Base-by-base conservation (phyloP, 1,284 basidiomycete species). In the Trametes pubescens region DNA sequence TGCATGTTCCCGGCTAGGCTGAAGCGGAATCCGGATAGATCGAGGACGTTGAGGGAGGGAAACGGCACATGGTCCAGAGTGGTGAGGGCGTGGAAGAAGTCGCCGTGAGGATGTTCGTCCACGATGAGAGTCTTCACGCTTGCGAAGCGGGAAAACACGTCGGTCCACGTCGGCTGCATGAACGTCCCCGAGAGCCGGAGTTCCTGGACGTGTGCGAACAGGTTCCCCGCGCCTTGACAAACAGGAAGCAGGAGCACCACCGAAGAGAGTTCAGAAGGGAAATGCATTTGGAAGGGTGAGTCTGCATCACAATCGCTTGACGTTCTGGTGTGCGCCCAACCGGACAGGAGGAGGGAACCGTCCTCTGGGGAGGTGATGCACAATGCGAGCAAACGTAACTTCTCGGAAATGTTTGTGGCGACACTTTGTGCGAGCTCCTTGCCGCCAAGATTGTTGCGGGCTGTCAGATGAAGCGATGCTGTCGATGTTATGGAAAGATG, bases 11-110 rank as follows among this genome's bases (percentile, higher is more conserved):
- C 21, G 1, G 47, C 37, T 5, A 40, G 29, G 14, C 40, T 29
- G 32, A 60, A 60, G 29, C 40, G 40, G 40, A 53, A 35, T 13
- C 43, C 16, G 34, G 22, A 5, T 2, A 60, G 58, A n/a, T n/a
- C 16, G 7, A 60, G 32, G 40, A 37, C 24, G 32, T 40, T n/a
- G 21, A 60, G 51, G 40, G 21, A 18, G 16, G 58, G 58, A 11
- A 60, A 16, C 48, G 37, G 48, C 16, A 34, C 7, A 26, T 32
- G 10, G 26, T 5, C 48, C 38, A 43, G 18, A 8, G 48, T 24
- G 11, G 21, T 34, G 26, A 51, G 56, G 2, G 46, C 32, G 14
- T 14, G n/a, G 32, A 58, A 51, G 48, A 58, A 43, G 13, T 48
- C 32, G 34, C 46, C 46, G 22, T 24, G 48, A 22, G 56, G 46